Evolutionary conservation across 441 rosid species (phyloP), one percentile per base, ranked within the genome.

Genomic region (Macaranga tanarius): DNA sequence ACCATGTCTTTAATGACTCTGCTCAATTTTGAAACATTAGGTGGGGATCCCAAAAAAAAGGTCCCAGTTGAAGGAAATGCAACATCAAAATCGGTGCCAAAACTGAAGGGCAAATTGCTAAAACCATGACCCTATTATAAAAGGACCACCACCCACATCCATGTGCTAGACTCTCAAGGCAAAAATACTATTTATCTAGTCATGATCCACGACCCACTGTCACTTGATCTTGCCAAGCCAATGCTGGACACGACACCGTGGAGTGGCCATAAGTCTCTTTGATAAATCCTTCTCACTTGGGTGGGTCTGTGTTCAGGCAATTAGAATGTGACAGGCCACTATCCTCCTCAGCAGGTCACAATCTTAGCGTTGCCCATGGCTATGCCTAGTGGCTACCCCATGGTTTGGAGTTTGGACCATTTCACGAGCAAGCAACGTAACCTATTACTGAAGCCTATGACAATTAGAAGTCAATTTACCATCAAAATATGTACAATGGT

Each of bases 71-170:
- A 64, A 34, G 71, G 73, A 54, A 73, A 60, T 63, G 31, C 58
- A 62, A n/a, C 59, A 63, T 73, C 65, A 67, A 73, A 55, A 76
- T 74, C 75, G 71, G n/a, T 19, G 72, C 60, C 55, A 45, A 69
- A 34, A 55, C 31, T 22, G 1, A 6, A 69, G 67, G 77, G 48
- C 69, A 55, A 72, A 52, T 63, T 20, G 65, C 17, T 8, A 66
- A 44, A 40, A 17, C 56, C 66, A 62, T 31, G 52, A 58, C 17
- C 55, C n/a, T 20, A 19, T 7, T 10, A 11, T 47, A 10, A 56
- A 47, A 70, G 74, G 84, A 75, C 80, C 84, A 74, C 76, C 74
- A 42, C 47, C 47, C 47, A 61, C 22, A 16, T 47, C 71, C 78
- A 77, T 62, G 78, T 75, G 83, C 74, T 45, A 16, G 56, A 75